Evolutionary conservation across 352 stramenopile genomes (phyloP).

Genomic region (Detonula confervacea): DNA sequence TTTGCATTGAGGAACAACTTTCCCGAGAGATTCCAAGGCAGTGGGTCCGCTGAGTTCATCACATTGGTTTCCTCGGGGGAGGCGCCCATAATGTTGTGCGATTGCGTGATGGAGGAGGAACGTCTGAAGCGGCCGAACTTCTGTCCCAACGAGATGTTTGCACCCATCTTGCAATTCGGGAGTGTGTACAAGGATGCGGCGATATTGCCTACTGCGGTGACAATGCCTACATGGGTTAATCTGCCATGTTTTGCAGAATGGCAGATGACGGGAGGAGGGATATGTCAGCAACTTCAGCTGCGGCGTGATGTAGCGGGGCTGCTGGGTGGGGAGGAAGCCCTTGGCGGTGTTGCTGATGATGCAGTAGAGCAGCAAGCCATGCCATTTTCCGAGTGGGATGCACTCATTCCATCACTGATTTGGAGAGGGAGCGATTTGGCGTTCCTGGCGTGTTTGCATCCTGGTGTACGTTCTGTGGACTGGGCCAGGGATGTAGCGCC

Average conservation of each 20-base stretch:
- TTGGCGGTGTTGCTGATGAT: background rate
- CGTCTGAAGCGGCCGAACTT: background rate
- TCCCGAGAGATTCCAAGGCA: slow-evolving; percentile 26
- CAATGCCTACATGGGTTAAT: slow-evolving; percentile 36
- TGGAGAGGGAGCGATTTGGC: slow-evolving; percentile 39
- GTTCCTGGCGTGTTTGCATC: slow-evolving; percentile 32
- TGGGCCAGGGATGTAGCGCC: slow-evolving; percentile 12
- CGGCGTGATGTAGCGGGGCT: background rate
- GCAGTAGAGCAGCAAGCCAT: background rate
- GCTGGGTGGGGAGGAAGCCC: slow-evolving; percentile 7
- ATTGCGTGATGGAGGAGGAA: slow-evolving; percentile 14
- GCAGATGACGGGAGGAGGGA: slow-evolving; percentile 12
- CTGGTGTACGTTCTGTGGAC: background rate
- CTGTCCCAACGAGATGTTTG: slow-evolving; percentile 31
- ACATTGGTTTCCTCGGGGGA: slow-evolving; percentile 26
- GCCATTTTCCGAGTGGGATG: slow-evolving; percentile 19
- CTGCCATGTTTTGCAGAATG: slow-evolving; percentile 30
- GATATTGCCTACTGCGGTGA: slow-evolving; percentile 22
- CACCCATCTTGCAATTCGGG: slow-evolving; percentile 40
- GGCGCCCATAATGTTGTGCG: slow-evolving; percentile 21
- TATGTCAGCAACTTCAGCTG: slow-evolving; percentile 3
- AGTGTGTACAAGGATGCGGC: slow-evolving; percentile 25
- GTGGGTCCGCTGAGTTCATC: slow-evolving; percentile 21
- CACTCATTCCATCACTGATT: slow-evolving; percentile 26
- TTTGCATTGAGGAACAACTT: slow-evolving; percentile 39